Evolutionary conservation across 768 basidiomycete genomes (phyloP), one percentile per base, ranked within the genome.

Genomic region (Mycena olivaceomarginata): DNA sequence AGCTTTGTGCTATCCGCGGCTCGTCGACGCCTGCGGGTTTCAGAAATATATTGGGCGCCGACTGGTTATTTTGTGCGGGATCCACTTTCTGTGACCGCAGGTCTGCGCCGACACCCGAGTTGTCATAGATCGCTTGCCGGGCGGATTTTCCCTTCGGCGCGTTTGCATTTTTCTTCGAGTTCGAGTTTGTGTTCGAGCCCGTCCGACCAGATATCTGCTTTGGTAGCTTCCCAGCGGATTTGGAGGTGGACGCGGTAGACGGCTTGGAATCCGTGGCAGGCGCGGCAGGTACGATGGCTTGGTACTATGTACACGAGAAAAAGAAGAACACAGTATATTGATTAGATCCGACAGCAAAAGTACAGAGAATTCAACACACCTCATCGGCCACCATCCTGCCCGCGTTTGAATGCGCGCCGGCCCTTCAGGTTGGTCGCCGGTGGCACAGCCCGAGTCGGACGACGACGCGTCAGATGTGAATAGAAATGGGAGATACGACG

Each of bases 401-500:
- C 92, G 62, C 85, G 84, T 72, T 90, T 90, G 77, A 93, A 93
- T 13, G 84, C 86, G 68, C 93, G 88, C 66, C 92, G 87, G 51
- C 93, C 93, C 81, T 86, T 86, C 70, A 66, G 11, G 13, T 22
- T 57, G 85, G 84, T 66, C 70, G 85, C 60, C 75, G 81, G 16
- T 68, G 68, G 56, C 16, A n/a, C 43, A 16, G n/a, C 43, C 53
- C 22, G 41, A 16, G 22, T 46, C 57, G 22, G 25, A 15, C 37
- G 80, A 43, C 10, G 22, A 18, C 39, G 80, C 77, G 66, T 83
- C 76, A 57, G 88, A 85, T 70, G 89, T 84, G 79, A 93, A 93
- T 20, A 94, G 83, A 83, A 94, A 94, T 5, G 93, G 93, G 39
- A 94, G 82, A 83, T 93, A 94, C 1, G 93, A 94, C 18, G 88